Conservation (phyloP, 345 rosid species). For the Erysimum cheiranthoides region DNA sequence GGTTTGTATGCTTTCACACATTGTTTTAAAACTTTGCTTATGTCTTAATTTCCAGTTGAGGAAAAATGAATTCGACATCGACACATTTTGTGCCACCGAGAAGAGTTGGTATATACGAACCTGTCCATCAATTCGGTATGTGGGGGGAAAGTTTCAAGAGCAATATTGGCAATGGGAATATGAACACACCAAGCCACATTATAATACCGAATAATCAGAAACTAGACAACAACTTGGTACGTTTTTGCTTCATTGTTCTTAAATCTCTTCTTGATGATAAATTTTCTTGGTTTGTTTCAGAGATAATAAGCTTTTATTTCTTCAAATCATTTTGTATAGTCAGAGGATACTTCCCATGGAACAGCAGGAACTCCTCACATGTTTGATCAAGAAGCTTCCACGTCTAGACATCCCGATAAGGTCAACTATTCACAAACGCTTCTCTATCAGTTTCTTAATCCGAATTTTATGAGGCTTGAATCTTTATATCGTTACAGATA, state of each 20-base stretch:
- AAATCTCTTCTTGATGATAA: background rate
- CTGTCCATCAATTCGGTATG: slow-evolving; percentile 76
- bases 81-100: slow-evolving; percentile 78
- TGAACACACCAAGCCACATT: slow-evolving; percentile 55
- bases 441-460: background rate
- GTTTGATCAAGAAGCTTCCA: slow-evolving; percentile 78
- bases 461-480: background rate
- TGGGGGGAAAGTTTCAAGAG: slow-evolving; percentile 79
- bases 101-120: slow-evolving; percentile 77
- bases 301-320: background rate
- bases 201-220: slow-evolving; percentile 58
- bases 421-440: slow-evolving; percentile 38
- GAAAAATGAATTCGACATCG: slow-evolving; percentile 70
- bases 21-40: slow-evolving; percentile 3
- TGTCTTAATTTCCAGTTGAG: slow-evolving; percentile 23
- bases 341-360: slow-evolving; percentile 86
- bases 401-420: slow-evolving; percentile 70
- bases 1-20: slow-evolving; percentile 9
- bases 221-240: slow-evolving; percentile 73
- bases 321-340: slow-evolving; percentile 54
- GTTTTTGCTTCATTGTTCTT: background rate
- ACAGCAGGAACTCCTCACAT: slow-evolving; percentile 60
- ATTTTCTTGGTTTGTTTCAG: background rate
- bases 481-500: slow-evolving; percentile 50
- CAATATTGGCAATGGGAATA: slow-evolving; percentile 51